phyloP scores from a whole-genome alignment of 2,329 filamentous ascomycete species.

The Cladosporium oxysporum region DNA sequence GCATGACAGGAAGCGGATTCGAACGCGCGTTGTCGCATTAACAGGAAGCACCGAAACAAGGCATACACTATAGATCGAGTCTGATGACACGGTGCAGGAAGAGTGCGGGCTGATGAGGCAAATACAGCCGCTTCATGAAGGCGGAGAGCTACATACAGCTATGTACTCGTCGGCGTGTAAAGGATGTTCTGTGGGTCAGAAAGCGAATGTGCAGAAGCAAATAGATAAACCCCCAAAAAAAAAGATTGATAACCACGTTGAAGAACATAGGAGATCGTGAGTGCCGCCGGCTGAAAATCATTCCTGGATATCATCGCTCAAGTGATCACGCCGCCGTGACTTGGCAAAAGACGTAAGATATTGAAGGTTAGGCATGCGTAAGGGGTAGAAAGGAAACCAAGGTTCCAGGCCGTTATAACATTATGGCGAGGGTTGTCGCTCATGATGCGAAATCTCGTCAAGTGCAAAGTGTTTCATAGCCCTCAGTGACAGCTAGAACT shows the following conservation, averaged over 20 bases:
- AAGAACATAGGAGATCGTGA: conserved; percentile 13
- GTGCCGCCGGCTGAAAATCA: conserved; percentile 13
- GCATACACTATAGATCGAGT: not conserved
- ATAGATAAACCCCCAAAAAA: not conserved
- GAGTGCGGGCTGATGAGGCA: not conserved
- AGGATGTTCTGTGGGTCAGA: not conserved
- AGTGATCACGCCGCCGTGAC: not conserved
- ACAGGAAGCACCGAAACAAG: not conserved
- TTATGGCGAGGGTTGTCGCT: not conserved
- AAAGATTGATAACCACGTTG: not conserved
- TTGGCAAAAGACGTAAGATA: not conserved
- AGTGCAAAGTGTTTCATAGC: not conserved
- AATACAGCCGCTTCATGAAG: conserved; percentile 5
- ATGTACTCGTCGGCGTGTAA: conserved; percentile 11
- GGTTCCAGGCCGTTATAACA: not conserved
- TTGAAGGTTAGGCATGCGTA: not conserved
- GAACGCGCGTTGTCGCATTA: conserved; percentile 2
- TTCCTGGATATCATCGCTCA: conserved; percentile 16
- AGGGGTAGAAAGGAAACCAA: not conserved
- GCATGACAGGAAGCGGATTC: conserved; percentile 4
- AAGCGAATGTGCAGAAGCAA: conserved; percentile 3
- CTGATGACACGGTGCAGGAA: not conserved
- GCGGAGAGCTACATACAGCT: conserved; percentile 14
- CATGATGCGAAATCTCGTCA: not conserved
- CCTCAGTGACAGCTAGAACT: not conserved